Evolutionary conservation across 208 protist species (phyloP).

Genomic region (Leishmania amazonensis): DNA sequence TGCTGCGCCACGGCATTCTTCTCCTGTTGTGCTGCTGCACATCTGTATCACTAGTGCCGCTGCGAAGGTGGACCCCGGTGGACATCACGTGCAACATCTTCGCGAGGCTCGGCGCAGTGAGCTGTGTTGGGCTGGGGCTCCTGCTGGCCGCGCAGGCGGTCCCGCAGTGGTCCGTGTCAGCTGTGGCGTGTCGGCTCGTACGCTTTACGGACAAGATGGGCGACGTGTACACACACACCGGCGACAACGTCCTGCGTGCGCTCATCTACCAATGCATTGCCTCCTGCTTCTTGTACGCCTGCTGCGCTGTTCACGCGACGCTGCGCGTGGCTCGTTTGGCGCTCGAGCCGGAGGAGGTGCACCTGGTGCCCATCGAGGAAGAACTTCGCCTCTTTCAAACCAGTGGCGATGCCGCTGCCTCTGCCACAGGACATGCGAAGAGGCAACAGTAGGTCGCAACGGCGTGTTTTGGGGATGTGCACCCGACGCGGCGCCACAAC

Average conservation of each 20-base stretch:
- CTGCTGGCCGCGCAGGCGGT: slow-evolving; percentile 8
- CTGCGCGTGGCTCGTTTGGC: slow-evolving; percentile 33
- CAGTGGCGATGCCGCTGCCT: not conserved
- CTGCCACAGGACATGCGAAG: not conserved
- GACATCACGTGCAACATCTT: slow-evolving; percentile 11
- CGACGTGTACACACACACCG: slow-evolving; percentile 7
- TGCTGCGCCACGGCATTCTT: slow-evolving; percentile 1
- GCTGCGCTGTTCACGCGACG: slow-evolving; percentile 25
- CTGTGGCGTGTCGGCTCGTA: not conserved
- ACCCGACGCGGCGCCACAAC: not conserved
- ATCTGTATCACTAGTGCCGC: not conserved
- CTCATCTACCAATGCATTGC: slow-evolving; percentile 26
- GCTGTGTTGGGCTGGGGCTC: not conserved
- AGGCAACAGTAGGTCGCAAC: not conserved
- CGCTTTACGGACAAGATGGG: slow-evolving; percentile 6
- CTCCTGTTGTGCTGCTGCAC: not conserved
- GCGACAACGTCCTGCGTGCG: slow-evolving; percentile 10
- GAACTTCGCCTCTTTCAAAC: slow-evolving; percentile 17
- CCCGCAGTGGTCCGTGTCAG: not conserved
- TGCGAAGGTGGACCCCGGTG: not conserved
- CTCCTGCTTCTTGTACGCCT: slow-evolving; percentile 16
- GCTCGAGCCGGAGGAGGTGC: slow-evolving; percentile 45
- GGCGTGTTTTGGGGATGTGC: not conserved
- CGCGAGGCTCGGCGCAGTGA: not conserved
- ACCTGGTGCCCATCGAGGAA: slow-evolving; percentile 24